phyloP scores from a whole-genome alignment of 83 land plant species.

The Picea engelmannii region DNA sequence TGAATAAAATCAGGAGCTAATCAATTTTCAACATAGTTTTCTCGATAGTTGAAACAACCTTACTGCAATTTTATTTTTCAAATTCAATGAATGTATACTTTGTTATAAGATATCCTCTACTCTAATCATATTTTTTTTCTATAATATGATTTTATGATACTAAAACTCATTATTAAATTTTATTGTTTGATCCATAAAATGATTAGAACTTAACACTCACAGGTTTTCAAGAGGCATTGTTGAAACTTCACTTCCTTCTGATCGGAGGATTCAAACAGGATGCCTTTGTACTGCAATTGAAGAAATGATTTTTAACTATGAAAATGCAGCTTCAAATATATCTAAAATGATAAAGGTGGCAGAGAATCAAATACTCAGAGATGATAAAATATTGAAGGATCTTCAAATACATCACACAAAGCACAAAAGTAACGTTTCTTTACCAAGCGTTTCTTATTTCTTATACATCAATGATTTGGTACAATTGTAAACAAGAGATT shows the following conservation, averaged over 20 bases:
- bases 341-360: constrained; percentile 22
- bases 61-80: too few relatives aligned
- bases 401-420: constrained; percentile 23
- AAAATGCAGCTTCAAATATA: constrained; percentile 38
- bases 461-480: background rate
- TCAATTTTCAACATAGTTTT: too few relatives aligned
- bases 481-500: background rate
- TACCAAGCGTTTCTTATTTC: background rate
- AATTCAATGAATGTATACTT: too few relatives aligned
- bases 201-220: background rate
- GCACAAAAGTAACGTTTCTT: constrained; percentile 41
- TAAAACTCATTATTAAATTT: too few relatives aligned
- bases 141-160: too few relatives aligned
- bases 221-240: constrained; percentile 85
- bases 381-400: constrained; percentile 28
- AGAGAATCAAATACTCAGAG: constrained; percentile 46
- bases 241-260: constrained; percentile 86
- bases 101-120: too few relatives aligned
- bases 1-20: too few relatives aligned
- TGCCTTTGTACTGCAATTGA: constrained; percentile 81
- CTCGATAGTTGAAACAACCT: too few relatives aligned
- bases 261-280: constrained; percentile 52
- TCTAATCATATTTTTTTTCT: too few relatives aligned
- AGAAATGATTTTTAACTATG: constrained; percentile 52
- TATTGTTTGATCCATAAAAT: background rate